Percentiles rank a stretch among this genome's conserved stretches.
Conservation (phyloP, 306 rosid species). For the Vachellia collinsii region DNA sequence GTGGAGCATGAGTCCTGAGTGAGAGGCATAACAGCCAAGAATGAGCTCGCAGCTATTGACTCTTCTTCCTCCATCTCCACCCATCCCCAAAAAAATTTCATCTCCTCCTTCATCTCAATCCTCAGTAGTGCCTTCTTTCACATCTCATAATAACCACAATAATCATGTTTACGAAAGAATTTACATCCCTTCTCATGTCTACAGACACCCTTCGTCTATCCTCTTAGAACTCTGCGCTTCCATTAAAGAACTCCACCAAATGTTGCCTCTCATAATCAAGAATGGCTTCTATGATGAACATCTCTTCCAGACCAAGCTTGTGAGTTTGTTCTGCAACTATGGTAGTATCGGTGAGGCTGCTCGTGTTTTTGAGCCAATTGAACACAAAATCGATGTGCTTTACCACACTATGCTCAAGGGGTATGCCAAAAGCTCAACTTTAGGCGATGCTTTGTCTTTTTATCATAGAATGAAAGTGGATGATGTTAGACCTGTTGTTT, state of each 20-base stretch:
- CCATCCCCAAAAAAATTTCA: conserved; percentile 28
- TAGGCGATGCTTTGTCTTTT: conserved; percentile 53
- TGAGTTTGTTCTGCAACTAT: conserved; percentile 75
- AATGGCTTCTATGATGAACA: conserved; percentile 73
- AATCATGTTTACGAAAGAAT: conserved; percentile 54
- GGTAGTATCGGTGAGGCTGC: conserved; percentile 65
- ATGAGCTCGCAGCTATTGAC: conserved; percentile 56
- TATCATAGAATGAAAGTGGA: conserved; percentile 64
- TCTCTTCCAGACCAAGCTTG: conserved; percentile 82
- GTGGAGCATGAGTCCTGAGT: neutral
- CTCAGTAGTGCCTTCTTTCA: neutral
- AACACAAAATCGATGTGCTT: conserved; percentile 69
- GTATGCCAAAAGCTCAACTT: conserved; percentile 64
- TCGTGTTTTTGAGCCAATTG: conserved; percentile 69
- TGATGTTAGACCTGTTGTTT: conserved; percentile 72
- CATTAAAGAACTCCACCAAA: conserved; percentile 70
- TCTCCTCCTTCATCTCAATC: conserved; percentile 10
- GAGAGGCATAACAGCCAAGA: conserved; percentile 25
- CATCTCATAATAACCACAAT: neutral
- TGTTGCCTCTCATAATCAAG: conserved; percentile 69
- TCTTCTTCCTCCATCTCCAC: conserved; percentile 28
- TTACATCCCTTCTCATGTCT: conserved; percentile 78
- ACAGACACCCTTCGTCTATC: conserved; percentile 76
- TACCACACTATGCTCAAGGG: conserved; percentile 93
- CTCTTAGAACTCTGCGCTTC: conserved; percentile 85